phyloP scores from a whole-genome alignment of 2,329 filamentous ascomycete genomes.

The Talaromyces sp. region DNA sequence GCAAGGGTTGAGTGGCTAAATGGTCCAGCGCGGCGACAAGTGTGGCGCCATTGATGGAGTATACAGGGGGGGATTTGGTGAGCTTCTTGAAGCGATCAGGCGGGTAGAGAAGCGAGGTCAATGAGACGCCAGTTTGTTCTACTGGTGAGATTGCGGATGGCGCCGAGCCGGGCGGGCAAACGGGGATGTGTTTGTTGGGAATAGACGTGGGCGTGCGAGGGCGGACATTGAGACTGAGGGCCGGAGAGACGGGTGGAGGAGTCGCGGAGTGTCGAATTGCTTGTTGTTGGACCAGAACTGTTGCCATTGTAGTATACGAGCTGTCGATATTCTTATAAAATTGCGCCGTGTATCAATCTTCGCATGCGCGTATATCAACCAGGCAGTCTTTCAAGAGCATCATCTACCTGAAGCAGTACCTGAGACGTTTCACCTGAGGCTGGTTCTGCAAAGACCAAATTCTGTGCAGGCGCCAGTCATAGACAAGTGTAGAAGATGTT shows the following conservation, averaged over 20 bases:
- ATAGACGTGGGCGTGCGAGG: conserved; percentile 59
- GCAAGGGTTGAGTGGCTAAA: conserved; percentile 72
- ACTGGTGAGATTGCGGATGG: conserved; percentile 60
- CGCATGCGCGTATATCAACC: neutral
- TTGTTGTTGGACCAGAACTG: conserved; percentile 47
- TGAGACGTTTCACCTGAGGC: neutral
- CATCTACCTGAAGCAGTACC: neutral
- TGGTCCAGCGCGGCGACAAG: conserved; percentile 73
- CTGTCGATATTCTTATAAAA: neutral
- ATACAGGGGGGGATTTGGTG: conserved; percentile 60
- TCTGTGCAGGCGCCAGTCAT: neutral
- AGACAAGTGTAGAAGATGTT: neutral
- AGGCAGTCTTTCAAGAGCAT: conserved; percentile 8
- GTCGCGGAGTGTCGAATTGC: conserved; percentile 48
- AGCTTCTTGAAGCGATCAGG: conserved; percentile 61
- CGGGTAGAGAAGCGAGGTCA: conserved; percentile 71
- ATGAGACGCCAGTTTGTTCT: conserved; percentile 52
- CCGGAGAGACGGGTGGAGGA: conserved; percentile 47
- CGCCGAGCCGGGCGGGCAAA: conserved; percentile 76
- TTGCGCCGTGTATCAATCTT: neutral
- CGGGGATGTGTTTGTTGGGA: conserved; percentile 87
- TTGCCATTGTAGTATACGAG: conserved; percentile 34
- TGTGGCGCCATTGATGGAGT: conserved; percentile 65
- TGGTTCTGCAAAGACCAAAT: neutral
- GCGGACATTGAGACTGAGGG: conserved; percentile 56